Conservation (phyloP, 257 asterid genomes). For the Sherardia arvensis region DNA sequence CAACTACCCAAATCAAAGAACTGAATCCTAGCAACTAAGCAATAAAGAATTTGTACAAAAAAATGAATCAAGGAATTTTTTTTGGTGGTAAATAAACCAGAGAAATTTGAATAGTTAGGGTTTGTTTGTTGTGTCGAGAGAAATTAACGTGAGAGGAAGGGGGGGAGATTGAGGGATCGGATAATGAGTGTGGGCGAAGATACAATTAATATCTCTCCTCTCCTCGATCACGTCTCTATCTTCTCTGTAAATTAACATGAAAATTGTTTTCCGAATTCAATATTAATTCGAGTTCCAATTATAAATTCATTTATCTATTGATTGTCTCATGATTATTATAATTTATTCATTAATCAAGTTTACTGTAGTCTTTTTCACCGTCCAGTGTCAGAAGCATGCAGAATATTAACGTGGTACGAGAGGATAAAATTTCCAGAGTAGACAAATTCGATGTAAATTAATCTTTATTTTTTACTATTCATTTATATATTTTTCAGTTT, state of each 20-base stretch:
- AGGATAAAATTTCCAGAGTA: too few species aligned
- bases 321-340: background rate
- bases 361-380: background rate
- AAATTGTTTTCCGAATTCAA: background rate
- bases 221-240: constrained; percentile 45
- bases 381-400: too few species aligned
- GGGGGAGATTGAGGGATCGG: constrained; percentile 24
- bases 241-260: background rate
- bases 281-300: too few species aligned
- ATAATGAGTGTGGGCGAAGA: constrained; percentile 37
- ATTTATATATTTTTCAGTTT: too few species aligned
- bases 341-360: background rate
- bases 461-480: too few species aligned
- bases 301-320: background rate
- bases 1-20: background rate
- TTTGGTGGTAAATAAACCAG: constrained; percentile 1
- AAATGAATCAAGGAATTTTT: constrained; percentile 23
- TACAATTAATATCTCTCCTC: constrained; percentile 17
- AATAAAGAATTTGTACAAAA: constrained; percentile 28
- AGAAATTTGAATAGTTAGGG: constrained; percentile 21
- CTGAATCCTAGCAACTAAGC: constrained; percentile 17
- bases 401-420: too few species aligned
- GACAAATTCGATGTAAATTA: too few species aligned
- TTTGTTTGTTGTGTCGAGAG: constrained; percentile 18
- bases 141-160: background rate